These are phyloP conservation scores for Plasmodium adleri DNA, from an alignment of 169 alveolate species.

Conservation along the genomic window DNA sequence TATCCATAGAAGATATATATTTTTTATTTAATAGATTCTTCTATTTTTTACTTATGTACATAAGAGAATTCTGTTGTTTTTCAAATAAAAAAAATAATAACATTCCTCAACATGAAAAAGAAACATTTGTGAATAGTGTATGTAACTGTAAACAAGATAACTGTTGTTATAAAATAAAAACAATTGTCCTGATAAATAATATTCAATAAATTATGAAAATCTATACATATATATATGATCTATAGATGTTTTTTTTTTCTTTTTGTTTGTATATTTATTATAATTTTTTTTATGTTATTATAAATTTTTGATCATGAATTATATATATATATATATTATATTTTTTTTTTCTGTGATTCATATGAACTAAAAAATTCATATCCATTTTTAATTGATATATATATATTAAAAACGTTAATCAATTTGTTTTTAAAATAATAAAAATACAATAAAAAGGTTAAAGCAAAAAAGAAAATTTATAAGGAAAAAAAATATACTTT, in stretches of 20 bases:
- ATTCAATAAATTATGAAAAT: too few relatives aligned
- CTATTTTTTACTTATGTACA: conserved; percentile 40
- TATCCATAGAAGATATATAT: conserved; percentile 39
- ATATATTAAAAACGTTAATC: conserved; percentile 1
- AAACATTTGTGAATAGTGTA: not conserved
- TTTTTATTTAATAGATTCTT: conserved; percentile 66
- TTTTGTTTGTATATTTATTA: too few relatives aligned
- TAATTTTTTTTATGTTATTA: too few relatives aligned
- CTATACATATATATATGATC: too few relatives aligned
- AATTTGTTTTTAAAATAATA: conserved; percentile 6
- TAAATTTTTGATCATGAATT: too few relatives aligned
- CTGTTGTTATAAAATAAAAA: conserved; percentile 72
- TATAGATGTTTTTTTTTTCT: too few relatives aligned
- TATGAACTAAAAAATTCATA: not conserved
- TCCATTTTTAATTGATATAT: not conserved
- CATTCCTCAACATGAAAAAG: not conserved
- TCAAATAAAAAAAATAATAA: not conserved
- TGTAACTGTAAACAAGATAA: conserved; percentile 36
- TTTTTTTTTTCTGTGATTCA: not conserved
- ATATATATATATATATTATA: not conserved
- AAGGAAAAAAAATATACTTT: not conserved
- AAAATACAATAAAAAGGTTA: conserved; percentile 7
- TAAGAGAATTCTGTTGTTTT: conserved; percentile 58
- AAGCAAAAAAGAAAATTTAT: conserved; percentile 9
- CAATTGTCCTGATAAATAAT: conserved; percentile 21